phyloP scores from a whole-genome alignment of 768 basidiomycete genomes.

The Boletus sp. region DNA sequence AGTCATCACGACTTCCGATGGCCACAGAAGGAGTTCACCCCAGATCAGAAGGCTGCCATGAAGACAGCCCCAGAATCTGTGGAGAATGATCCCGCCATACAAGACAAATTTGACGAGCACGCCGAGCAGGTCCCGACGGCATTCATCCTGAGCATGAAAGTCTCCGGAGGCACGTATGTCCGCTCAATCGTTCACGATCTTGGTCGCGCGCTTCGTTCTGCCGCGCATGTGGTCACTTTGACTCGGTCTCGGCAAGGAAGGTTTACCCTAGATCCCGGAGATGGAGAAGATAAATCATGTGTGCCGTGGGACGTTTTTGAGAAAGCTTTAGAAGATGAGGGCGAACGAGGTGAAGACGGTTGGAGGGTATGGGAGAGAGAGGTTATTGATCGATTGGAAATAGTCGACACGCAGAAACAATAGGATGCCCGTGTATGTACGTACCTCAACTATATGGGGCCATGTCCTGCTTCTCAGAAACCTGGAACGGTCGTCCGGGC shows the following conservation, averaged over 20 bases:
- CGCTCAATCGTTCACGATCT: slow-evolving; percentile 95
- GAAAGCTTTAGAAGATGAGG: slow-evolving; percentile 50
- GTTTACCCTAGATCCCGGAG: slow-evolving; percentile 55
- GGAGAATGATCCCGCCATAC: slow-evolving; percentile 38
- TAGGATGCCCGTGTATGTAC: slow-evolving; percentile 2
- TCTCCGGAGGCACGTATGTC: slow-evolving; percentile 96
- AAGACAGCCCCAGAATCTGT: slow-evolving; percentile 58
- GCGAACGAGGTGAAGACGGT: slow-evolving; percentile 63
- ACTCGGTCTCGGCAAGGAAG: slow-evolving; percentile 87
- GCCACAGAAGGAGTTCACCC: slow-evolving; percentile 69
- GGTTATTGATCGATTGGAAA: slow-evolving; percentile 64
- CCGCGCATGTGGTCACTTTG: slow-evolving; percentile 91
- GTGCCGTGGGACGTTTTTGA: slow-evolving; percentile 76
- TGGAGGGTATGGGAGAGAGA: slow-evolving; percentile 81
- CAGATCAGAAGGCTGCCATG: slow-evolving; percentile 68
- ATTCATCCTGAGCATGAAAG: slow-evolving; percentile 88
- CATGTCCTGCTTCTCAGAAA: not conserved
- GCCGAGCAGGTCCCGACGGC: slow-evolving; percentile 56
- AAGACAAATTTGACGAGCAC: slow-evolving; percentile 32
- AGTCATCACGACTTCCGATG: slow-evolving; percentile 71
- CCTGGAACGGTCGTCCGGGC: not conserved
- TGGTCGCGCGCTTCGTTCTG: slow-evolving; percentile 77
- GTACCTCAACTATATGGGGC: not conserved
- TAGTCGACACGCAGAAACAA: slow-evolving; percentile 40
- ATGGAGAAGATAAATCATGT: slow-evolving; percentile 57